Conservation (phyloP, 2,329 filamentous ascomycete species). For the Diaporthe nobilis region DNA sequence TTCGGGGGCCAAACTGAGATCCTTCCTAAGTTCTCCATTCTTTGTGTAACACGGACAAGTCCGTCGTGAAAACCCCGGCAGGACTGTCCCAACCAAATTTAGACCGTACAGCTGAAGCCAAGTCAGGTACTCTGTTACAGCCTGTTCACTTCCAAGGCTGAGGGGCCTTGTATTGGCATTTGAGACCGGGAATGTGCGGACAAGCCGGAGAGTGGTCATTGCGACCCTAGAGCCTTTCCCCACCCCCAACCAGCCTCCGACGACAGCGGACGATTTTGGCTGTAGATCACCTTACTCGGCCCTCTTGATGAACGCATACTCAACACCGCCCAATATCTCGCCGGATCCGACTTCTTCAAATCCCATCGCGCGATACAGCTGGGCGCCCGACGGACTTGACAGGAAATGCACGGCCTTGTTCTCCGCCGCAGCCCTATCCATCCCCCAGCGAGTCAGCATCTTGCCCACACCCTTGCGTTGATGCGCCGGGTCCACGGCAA, state of each 20-base stretch:
- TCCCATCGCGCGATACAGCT: constrained; percentile 30
- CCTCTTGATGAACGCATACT: constrained; percentile 37
- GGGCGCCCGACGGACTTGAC: constrained; percentile 18
- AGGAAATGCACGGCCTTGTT: constrained; percentile 34
- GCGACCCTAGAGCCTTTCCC: neutral
- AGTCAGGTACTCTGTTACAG: constrained; percentile 17
- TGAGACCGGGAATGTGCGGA: neutral
- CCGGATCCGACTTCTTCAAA: constrained; percentile 37
- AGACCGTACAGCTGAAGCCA: neutral
- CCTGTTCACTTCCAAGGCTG: neutral
- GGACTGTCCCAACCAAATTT: neutral
- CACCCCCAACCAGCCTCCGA: neutral
- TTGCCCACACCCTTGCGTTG: constrained; percentile 37
- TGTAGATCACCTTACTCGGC: neutral
- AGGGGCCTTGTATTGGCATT: neutral
- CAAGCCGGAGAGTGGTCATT: neutral
- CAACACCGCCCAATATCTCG: constrained; percentile 18
- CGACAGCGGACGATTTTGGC: neutral
- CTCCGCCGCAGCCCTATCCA: constrained; percentile 22
- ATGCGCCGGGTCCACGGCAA: constrained; percentile 34
- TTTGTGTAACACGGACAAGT: constrained; percentile 22
- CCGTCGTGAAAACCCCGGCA: constrained; percentile 9
- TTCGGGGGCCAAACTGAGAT: neutral
- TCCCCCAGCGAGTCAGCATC: constrained; percentile 35
- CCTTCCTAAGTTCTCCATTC: neutral